Evolutionary conservation across 2,329 filamentous ascomycete genomes (phyloP).

Genomic region (Neofusicoccum umdonicola): DNA sequence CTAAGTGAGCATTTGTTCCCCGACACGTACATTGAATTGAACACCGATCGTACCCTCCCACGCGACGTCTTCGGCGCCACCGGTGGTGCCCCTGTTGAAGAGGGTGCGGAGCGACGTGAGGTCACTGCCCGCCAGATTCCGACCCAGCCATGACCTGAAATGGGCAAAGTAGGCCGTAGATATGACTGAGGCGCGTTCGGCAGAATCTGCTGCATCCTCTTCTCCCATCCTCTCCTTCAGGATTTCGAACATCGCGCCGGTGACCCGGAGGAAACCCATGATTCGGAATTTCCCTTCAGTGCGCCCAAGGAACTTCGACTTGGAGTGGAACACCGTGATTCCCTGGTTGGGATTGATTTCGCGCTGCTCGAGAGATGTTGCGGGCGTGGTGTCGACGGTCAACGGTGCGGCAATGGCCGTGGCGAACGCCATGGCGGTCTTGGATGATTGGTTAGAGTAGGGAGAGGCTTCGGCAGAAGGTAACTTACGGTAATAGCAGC

Average conservation of each 20-base stretch:
- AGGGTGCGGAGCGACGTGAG: neutral
- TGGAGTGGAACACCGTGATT: neutral
- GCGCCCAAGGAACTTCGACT: neutral
- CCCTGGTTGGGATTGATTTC: neutral
- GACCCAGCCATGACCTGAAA: neutral
- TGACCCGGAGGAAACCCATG: neutral
- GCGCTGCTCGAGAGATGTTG: neutral
- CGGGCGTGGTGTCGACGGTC: neutral
- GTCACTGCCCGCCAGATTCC: neutral
- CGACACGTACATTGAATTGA: neutral
- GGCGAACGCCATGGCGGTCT: neutral
- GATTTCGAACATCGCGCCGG: neutral
- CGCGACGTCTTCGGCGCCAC: neutral
- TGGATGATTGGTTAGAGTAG: neutral
- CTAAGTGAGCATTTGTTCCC: neutral
- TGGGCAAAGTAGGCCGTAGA: neutral
- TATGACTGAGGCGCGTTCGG: neutral
- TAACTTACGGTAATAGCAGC: neutral
- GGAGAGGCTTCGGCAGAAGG: neutral
- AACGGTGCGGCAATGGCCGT: neutral
- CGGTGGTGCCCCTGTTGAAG: neutral
- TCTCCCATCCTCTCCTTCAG: neutral
- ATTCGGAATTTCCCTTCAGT: neutral
- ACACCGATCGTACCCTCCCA: neutral
- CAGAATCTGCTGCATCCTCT: neutral